Evolutionary conservation across 192 early-diverging fungal genomes (phyloP).

Genomic region (Dispira simplex): DNA sequence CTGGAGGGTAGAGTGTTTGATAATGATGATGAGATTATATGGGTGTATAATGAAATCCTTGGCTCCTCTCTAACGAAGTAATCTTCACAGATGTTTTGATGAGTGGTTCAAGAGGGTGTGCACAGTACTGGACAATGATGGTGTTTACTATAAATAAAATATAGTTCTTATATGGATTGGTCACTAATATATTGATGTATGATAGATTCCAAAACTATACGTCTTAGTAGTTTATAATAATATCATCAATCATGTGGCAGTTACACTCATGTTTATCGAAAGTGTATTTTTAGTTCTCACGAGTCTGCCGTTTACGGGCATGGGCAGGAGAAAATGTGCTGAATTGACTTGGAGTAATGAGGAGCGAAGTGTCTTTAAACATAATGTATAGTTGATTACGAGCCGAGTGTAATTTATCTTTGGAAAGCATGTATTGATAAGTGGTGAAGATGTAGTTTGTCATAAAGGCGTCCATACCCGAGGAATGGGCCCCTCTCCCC

Average conservation of each 20-base stretch:
- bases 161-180: too few species aligned
- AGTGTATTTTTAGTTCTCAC: not conserved
- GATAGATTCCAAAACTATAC: too few species aligned
- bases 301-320: not conserved
- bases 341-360: not conserved
- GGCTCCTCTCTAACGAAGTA: too few species aligned
- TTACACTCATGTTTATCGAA: not conserved
- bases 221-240: too few species aligned
- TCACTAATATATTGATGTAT: too few species aligned
- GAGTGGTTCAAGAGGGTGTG: too few species aligned
- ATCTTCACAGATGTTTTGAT: too few species aligned
- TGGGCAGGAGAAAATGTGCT: not conserved
- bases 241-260: not conserved
- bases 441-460: not conserved
- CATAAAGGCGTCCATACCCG: conserved; percentile 1
- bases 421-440: not conserved
- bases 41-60: too few species aligned
- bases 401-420: not conserved
- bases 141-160: too few species aligned
- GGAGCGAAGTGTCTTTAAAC: not conserved
- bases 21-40: too few species aligned
- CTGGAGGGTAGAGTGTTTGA: too few species aligned
- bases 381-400: not conserved
- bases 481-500: not conserved
- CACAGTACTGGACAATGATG: too few species aligned